Percentiles rank a stretch among this genome's conserved stretches.
These are phyloP conservation scores for Epichloe scottii DNA, from an alignment of 2,329 filamentous ascomycete species.

Conservation along the genomic window DNA sequence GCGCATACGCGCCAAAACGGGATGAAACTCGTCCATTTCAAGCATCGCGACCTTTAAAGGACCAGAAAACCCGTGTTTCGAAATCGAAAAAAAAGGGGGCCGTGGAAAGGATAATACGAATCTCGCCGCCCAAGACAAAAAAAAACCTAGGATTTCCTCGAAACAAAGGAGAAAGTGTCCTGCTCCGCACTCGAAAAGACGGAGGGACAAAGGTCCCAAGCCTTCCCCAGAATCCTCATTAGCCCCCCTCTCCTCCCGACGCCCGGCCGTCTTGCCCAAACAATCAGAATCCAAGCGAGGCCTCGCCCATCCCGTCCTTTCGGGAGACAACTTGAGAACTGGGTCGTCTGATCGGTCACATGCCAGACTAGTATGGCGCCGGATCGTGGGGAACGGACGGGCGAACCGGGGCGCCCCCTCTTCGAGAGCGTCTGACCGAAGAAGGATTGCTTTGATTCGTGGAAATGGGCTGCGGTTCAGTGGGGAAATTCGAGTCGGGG, in stretches of 20 bases:
- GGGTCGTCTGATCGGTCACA: background rate
- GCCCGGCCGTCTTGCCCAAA: background rate
- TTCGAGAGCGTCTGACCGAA: too few relatives aligned
- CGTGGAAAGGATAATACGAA: background rate
- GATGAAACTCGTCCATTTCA: constrained; percentile 13
- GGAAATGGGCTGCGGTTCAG: too few relatives aligned
- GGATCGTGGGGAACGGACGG: too few relatives aligned
- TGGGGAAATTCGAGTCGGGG: too few relatives aligned
- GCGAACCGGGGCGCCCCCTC: too few relatives aligned
- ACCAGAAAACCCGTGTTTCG: too few relatives aligned
- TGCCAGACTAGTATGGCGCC: background rate
- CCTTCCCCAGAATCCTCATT: too few relatives aligned
- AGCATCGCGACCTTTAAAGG: background rate
- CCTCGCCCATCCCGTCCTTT: background rate
- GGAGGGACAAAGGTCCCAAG: too few relatives aligned
- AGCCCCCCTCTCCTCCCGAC: background rate
- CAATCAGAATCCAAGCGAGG: background rate
- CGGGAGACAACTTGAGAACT: background rate
- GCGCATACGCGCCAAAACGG: constrained; percentile 31
- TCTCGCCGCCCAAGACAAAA: background rate
- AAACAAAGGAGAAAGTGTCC: background rate
- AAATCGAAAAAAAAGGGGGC: too few relatives aligned
- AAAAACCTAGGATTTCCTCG: too few relatives aligned
- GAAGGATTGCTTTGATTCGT: too few relatives aligned
- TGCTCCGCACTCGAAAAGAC: background rate